Conservation (phyloP, 1,284 basidiomycete species). For the Sporisorium graminicola region DNA sequence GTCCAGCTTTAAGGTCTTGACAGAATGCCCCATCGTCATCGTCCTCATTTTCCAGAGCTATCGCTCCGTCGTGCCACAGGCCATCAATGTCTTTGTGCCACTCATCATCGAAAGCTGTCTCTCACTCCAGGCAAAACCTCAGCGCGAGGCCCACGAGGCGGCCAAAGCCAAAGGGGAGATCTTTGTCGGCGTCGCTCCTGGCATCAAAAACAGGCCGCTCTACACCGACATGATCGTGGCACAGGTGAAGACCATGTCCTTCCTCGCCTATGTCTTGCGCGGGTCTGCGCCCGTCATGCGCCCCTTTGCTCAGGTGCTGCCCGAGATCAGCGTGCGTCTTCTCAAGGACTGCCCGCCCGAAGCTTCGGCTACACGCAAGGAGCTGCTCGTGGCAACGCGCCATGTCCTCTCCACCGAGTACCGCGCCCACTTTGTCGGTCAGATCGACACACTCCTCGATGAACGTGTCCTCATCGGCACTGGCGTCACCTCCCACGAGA, state of each 20-base stretch:
- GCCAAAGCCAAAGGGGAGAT: conserved; percentile 81
- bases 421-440: conserved; percentile 82
- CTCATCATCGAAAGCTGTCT: conserved; percentile 68
- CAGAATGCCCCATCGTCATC: conserved; percentile 93
- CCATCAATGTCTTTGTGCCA: conserved; percentile 81
- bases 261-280: conserved; percentile 89
- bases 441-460: conserved; percentile 90
- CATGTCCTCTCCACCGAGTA: conserved; percentile 88
- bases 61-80: conserved; percentile 76
- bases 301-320: conserved; percentile 83
- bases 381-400: conserved; percentile 91
- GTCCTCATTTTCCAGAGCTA: conserved; percentile 90
- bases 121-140: conserved; percentile 79
- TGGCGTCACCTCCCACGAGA: conserved; percentile 83
- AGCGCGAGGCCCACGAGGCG: conserved; percentile 84
- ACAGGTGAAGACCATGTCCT: conserved; percentile 88
- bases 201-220: conserved; percentile 78
- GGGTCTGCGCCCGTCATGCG: conserved; percentile 79
- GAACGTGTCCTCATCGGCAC: conserved; percentile 91
- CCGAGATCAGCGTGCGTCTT: conserved; percentile 84
- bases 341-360: conserved; percentile 94
- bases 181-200: conserved; percentile 85
- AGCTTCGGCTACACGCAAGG: conserved; percentile 80
- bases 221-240: conserved; percentile 91
- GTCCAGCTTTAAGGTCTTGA: conserved; percentile 89